phyloP scores from a whole-genome alignment of 2,329 filamentous ascomycete genomes.

The Penicillium polonicum region DNA sequence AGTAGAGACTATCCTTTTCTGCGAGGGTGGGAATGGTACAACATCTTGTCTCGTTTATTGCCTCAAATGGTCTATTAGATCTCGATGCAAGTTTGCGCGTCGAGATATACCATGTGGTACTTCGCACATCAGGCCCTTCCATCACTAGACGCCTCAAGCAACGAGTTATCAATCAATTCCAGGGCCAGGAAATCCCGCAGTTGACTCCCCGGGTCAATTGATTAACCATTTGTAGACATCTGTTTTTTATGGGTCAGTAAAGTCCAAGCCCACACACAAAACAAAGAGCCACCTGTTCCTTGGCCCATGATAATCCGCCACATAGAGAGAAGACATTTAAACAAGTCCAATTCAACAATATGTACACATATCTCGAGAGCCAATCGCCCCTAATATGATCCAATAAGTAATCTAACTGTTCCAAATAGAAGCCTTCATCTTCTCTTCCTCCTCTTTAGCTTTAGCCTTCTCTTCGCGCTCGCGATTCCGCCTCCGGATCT shows the following conservation, averaged over 20 bases:
- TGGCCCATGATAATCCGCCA: background rate
- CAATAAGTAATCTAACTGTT: slow-evolving; percentile 53
- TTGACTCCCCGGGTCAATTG: background rate
- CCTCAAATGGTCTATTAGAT: background rate
- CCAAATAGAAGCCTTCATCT: slow-evolving; percentile 84
- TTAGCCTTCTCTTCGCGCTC: slow-evolving; percentile 66
- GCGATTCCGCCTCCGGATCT: slow-evolving; percentile 71
- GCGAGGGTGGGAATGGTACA: too few species aligned
- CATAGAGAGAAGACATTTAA: background rate
- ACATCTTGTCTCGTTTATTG: background rate
- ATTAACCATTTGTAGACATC: background rate
- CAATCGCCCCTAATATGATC: background rate
- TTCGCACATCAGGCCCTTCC: too few species aligned
- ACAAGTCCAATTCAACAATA: background rate
- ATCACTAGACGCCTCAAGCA: background rate
- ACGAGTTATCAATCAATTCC: background rate
- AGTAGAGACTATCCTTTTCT: too few species aligned
- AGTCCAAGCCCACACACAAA: background rate
- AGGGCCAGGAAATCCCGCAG: background rate
- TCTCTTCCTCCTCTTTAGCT: slow-evolving; percentile 65
- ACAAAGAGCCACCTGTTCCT: background rate
- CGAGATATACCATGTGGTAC: background rate
- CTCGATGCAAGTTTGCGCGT: background rate
- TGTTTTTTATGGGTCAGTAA: background rate
- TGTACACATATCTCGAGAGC: slow-evolving; percentile 7